These are phyloP conservation scores for Ganoderma meredithae DNA, from an alignment of 1,284 basidiomycete species.

Conservation along the genomic window DNA sequence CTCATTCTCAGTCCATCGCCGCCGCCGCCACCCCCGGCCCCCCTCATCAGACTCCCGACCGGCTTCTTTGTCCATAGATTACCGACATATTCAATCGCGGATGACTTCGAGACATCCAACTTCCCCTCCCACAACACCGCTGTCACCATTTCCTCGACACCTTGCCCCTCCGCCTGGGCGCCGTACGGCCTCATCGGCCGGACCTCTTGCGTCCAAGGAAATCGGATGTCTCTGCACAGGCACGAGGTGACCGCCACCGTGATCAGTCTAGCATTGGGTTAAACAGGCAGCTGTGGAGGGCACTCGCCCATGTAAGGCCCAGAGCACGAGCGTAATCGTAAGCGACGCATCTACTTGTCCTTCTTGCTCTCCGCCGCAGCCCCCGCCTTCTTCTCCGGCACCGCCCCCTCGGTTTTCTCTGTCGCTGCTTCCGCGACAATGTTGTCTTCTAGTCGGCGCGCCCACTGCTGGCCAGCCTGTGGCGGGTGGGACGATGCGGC, in stretches of 20 bases:
- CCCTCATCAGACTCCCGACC: slow-evolving; percentile 17
- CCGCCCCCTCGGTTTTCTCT: slow-evolving; percentile 20
- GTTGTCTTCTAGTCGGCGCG: slow-evolving; percentile 69
- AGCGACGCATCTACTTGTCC: slow-evolving; percentile 39
- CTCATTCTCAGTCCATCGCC: not conserved
- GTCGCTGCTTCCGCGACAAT: slow-evolving; percentile 50
- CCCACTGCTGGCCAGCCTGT: slow-evolving; percentile 89
- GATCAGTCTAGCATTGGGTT: not conserved
- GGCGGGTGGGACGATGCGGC: not conserved
- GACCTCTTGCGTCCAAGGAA: not conserved
- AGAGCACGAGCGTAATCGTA: not conserved
- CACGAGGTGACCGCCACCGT: not conserved
- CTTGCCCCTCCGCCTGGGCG: not conserved
- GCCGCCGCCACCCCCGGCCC: not conserved
- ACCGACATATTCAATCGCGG: slow-evolving; percentile 22
- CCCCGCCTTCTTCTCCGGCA: slow-evolving; percentile 22
- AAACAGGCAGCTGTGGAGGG: not conserved
- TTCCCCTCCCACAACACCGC: not conserved
- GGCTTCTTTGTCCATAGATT: slow-evolving; percentile 9
- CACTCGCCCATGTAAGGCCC: not conserved
- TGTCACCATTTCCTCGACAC: not conserved
- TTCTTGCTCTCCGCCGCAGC: slow-evolving; percentile 42
- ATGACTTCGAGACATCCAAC: not conserved
- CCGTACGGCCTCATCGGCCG: not conserved
- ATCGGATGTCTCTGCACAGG: not conserved